Evolutionary conservation across 768 basidiomycete genomes (phyloP).

Genomic region (Podaxis pistillaris): DNA sequence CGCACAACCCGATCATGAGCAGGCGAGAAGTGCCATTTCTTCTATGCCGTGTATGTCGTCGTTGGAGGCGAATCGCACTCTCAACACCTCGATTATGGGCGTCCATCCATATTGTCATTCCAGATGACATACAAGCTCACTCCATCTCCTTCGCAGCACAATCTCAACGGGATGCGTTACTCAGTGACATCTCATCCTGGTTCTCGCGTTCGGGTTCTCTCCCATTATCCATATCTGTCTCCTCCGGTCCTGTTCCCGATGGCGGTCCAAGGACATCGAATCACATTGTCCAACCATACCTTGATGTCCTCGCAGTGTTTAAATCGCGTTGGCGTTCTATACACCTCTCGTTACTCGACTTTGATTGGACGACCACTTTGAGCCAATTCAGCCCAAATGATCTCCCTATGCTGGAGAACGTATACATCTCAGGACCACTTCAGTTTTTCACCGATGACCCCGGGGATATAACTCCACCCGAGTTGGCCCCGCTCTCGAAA

Average conservation of each 20-base stretch:
- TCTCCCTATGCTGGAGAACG: background rate
- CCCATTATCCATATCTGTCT: background rate
- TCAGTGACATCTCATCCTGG: conserved; percentile 1
- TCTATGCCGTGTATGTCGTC: conserved; percentile 18
- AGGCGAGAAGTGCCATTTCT: conserved; percentile 16
- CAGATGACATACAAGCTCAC: background rate
- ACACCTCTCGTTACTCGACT: background rate
- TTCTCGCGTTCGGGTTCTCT: background rate
- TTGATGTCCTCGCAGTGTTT: background rate
- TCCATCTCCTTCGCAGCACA: background rate
- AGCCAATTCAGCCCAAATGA: background rate
- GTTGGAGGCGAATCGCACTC: conserved; percentile 18
- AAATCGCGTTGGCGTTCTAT: background rate
- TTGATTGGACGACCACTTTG: background rate
- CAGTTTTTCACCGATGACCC: background rate
- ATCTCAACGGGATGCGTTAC: background rate
- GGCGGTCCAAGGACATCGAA: too few species aligned
- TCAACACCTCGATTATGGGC: conserved; percentile 21
- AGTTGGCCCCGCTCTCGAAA: background rate
- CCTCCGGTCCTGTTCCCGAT: too few species aligned
- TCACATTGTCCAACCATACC: background rate
- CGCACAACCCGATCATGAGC: conserved; percentile 15
- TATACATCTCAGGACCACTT: background rate
- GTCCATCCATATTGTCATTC: conserved; percentile 19
- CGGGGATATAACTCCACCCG: background rate